Percentiles rank a stretch among this genome's conserved stretches.
Evolutionary conservation across 1,284 basidiomycete species (phyloP).

Genomic region (Prillingera fragicola): DNA sequence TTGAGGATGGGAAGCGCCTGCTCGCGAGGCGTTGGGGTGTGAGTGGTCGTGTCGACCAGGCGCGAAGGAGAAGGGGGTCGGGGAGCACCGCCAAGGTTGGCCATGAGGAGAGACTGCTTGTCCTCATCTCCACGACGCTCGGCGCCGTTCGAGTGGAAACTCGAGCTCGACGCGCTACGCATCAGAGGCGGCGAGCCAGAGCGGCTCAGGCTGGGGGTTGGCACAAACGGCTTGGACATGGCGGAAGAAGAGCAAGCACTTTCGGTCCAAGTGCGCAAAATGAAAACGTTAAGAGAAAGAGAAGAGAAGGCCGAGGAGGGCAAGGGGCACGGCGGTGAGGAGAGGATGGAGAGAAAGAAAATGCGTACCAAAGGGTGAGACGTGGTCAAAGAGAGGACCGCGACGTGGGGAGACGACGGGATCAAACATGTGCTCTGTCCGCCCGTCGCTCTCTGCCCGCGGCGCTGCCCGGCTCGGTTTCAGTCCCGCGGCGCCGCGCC

Average conservation of each 20-base stretch:
- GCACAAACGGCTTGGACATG: conserved; percentile 41
- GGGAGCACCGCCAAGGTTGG: conserved; percentile 22
- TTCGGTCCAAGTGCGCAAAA: background rate
- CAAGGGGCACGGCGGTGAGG: background rate
- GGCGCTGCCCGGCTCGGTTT: too few species aligned
- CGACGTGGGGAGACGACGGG: too few species aligned
- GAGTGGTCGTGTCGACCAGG: background rate
- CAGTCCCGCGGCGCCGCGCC: too few species aligned
- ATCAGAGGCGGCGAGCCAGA: conserved; percentile 30
- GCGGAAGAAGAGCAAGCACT: background rate
- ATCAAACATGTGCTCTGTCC: too few species aligned
- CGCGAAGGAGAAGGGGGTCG: conserved; percentile 13
- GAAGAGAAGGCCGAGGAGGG: background rate
- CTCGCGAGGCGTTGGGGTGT: conserved; percentile 27
- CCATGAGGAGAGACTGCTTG: conserved; percentile 26
- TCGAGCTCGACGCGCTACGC: conserved; percentile 20
- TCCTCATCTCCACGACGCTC: conserved; percentile 20
- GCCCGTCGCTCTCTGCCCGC: too few species aligned
- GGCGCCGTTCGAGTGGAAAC: conserved; percentile 16
- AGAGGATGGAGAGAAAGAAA: conserved; percentile 1
- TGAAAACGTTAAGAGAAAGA: background rate
- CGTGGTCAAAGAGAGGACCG: too few species aligned
- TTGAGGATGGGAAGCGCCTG: conserved; percentile 69
- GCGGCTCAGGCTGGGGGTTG: conserved; percentile 34
- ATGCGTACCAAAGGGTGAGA: too few species aligned